Conservation (phyloP, 495 filamentous ascomycete species). For the Annulohypoxylon maeteangense region DNA sequence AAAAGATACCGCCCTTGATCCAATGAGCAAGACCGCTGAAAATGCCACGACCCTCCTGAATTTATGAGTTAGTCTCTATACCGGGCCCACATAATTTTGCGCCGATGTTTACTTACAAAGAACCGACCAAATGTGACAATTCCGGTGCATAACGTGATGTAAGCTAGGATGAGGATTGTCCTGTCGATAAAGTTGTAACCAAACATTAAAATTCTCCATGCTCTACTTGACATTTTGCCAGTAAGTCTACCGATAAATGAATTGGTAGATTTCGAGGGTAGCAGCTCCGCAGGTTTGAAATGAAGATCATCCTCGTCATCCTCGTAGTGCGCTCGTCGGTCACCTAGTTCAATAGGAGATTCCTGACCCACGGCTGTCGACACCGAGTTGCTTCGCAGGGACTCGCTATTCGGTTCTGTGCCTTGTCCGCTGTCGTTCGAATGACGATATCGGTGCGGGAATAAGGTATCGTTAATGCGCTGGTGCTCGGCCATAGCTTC, state of each 20-base stretch:
- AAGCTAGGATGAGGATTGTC: constrained; percentile 62
- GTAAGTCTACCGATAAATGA: constrained; percentile 48
- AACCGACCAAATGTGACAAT: constrained; percentile 66
- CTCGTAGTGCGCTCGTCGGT: constrained; percentile 62
- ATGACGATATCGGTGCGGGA: constrained; percentile 68
- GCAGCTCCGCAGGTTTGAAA: constrained; percentile 47
- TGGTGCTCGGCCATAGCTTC: constrained; percentile 73
- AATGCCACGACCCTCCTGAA: constrained; percentile 65
- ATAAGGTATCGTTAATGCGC: constrained; percentile 48
- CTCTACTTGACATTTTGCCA: constrained; percentile 53
- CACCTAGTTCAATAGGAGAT: constrained; percentile 62
- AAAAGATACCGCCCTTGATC: constrained; percentile 97
- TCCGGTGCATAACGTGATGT: constrained; percentile 68
- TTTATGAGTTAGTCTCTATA: constrained; percentile 16
- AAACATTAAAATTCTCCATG: constrained; percentile 56
- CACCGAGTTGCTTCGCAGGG: constrained; percentile 70
- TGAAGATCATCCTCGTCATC: constrained; percentile 55
- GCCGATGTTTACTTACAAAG: constrained; percentile 62
- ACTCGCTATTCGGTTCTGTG: constrained; percentile 76
- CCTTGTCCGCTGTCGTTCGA: constrained; percentile 92
- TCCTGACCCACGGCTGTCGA: constrained; percentile 65
- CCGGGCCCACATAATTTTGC: neutral
- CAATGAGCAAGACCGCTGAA: constrained; percentile 94
- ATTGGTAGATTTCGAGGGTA: constrained; percentile 44
- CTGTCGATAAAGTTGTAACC: constrained; percentile 58